Evolutionary conservation across 2,329 filamentous ascomycete genomes (phyloP), one percentile per base, ranked within the genome.

Genomic region (Aspergillus quadricinctus): DNA sequence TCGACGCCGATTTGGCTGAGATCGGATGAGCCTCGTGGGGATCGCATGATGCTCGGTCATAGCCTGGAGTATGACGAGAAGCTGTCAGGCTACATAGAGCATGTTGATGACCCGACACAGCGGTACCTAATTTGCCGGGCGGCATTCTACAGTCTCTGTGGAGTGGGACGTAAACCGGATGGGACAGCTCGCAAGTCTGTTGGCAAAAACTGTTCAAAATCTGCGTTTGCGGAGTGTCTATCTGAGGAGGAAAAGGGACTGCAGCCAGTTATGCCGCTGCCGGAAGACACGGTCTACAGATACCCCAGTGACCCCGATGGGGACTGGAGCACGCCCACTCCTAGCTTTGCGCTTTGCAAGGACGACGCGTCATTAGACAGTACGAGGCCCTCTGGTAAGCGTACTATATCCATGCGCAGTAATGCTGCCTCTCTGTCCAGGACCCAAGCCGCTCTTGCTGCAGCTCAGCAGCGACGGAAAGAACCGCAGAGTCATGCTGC

Each of bases 401-500:
- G 69, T 45, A 69, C 58, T 28, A 54, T 63, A 5, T 67, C 72
- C 4, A 48, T 58, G 27, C 68, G 66, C 48, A 65, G 63, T 28
- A 69, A 70, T 43, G 57, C 65, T 3, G 62, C 68, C 4, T 67
- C 67, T 25, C 56, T 68, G 3, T 69, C 71, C 5, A 65, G 73
- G 37, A 75, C 75, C 3, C 73, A 76, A 57, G 67, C 68, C 8
- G 75, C 75, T 2, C 65, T 77, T 23, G 70, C 64, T n/a, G 73
- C 72, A 43, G 74, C 73, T 19, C 74, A 77, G 31, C 67, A 74
- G 48, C 70, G 73, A 17, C 69, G 71, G n/a, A 66, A 71, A 55
- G 74, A 74, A 41, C 58, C 71, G 0, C 75, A 75, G 53, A 80
- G 75, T 49, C 78, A 79, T 60, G 78, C 78, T 2, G 78, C 78